Conservation (phyloP, 148 eudicot species). For the Cornus kousa region DNA sequence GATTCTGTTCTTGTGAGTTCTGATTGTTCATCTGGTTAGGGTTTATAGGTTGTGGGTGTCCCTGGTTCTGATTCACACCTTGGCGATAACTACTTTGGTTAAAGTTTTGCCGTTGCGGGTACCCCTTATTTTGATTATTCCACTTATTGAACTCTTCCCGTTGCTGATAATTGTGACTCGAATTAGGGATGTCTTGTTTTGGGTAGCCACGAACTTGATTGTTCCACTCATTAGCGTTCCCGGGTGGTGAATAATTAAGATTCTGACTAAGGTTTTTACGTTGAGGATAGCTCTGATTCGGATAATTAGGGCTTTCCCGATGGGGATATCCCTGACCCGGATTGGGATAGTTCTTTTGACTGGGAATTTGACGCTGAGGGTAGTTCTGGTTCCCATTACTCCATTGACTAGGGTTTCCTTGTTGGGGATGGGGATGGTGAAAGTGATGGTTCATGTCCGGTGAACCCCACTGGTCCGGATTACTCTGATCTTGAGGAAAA, state of each 20-base stretch:
- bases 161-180: constrained; percentile 10
- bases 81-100: constrained; percentile 16
- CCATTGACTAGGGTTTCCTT: constrained; percentile 26
- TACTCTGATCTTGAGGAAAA: constrained; percentile 11
- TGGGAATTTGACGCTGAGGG: not conserved
- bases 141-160: not conserved
- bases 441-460: constrained; percentile 11
- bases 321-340: constrained; percentile 25
- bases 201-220: constrained; percentile 24
- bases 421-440: not conserved
- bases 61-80: constrained; percentile 35
- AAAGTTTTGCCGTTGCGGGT: constrained; percentile 26
- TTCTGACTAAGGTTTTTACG: constrained; percentile 12
- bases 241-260: constrained; percentile 13
- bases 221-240: constrained; percentile 21
- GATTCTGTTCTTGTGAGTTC: constrained; percentile 25
- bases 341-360: constrained; percentile 9
- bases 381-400: constrained; percentile 11
- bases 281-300: constrained; percentile 20
- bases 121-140: constrained; percentile 23
- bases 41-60: constrained; percentile 21
- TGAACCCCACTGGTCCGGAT: constrained; percentile 18
- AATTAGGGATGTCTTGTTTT: constrained; percentile 16
- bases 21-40: constrained; percentile 17
- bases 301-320: constrained; percentile 26